Evolutionary conservation across 2,329 filamentous ascomycete genomes (phyloP), one percentile per base, ranked within the genome.

Genomic region (Pseudogymnoascus sp.): DNA sequence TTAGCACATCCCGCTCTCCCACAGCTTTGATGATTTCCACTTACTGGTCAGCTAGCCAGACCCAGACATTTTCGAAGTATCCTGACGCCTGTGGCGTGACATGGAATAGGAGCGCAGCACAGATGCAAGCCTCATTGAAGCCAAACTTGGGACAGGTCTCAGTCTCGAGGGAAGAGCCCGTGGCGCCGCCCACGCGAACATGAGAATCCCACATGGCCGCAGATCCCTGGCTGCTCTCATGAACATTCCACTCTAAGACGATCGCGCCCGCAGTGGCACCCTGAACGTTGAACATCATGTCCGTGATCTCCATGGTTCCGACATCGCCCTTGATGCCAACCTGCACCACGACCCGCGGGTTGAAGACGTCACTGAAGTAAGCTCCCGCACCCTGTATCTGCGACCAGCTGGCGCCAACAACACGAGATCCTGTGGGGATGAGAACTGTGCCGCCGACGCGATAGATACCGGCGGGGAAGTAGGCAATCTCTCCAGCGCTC

Each of bases 321-420:
- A 74, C 69, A 26, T 83, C 77, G 5, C 78, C 79, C 0, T 73
- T 61, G 4, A 75, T 73, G 11, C 83, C 83, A 4, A 86, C 74
- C 67, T 75, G 71, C n/a, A 83, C 69, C 41, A 84, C 72, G 0
- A 78, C 73, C 33, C 71, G 71, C 0, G 82, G 81, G 29, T 71
- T 72, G 29, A 64, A 68, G 0, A 70, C 66, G 63, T 77, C 71
- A 61, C 66, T 73, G 68, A 79, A 84, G 37, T 71, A 73, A 63
- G 64, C 63, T 13, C 81, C 81, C 5, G 71, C 71, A 2, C 74
- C 81, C 15, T 75, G 78, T 67, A 81, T 78, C 11, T 74, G 74
- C 7, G 80, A 76, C 75, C 79, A 82, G 3, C 77, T 76, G 69
- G 85, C 81, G 24, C 83, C 83, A 11, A 82, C 74, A 33, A 85